These are phyloP conservation scores for Sistotremastrum suecicum DNA, from an alignment of 768 basidiomycete species.

Conservation along the genomic window DNA sequence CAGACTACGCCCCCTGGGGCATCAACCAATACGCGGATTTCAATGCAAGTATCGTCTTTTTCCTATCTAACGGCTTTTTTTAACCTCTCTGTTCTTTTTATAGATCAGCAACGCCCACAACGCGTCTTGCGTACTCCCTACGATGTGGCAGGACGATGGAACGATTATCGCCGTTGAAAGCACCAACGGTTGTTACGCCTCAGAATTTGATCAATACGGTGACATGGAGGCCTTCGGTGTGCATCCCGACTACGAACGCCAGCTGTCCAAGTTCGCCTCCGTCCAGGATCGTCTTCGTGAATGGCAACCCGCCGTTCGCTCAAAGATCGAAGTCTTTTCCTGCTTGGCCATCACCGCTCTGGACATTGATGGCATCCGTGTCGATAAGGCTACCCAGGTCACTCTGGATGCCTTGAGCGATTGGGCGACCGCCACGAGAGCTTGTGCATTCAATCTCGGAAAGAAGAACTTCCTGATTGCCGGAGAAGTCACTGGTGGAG, in stretches of 20 bases:
- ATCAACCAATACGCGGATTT: constrained; percentile 81
- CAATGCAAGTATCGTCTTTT: constrained; percentile 25
- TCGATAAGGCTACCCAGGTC: constrained; percentile 90
- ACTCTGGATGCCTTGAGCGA: constrained; percentile 65
- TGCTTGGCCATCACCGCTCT: constrained; percentile 82
- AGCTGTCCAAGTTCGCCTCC: constrained; percentile 88
- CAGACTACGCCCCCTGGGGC: constrained; percentile 71
- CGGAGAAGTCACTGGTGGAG: constrained; percentile 90
- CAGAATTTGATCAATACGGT: constrained; percentile 91
- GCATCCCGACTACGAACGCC: constrained; percentile 87
- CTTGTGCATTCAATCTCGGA: constrained; percentile 54
- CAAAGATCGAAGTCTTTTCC: constrained; percentile 61
- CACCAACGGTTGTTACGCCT: constrained; percentile 56
- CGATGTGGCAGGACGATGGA: constrained; percentile 72
- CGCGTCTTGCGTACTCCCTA: constrained; percentile 56
- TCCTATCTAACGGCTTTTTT: constrained; percentile 1
- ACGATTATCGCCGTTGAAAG: constrained; percentile 39
- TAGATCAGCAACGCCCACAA: constrained; percentile 63
- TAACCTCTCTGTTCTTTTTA: not conserved
- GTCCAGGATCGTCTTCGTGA: constrained; percentile 93
- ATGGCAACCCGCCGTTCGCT: constrained; percentile 73
- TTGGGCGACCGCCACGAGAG: constrained; percentile 63
- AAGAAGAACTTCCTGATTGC: constrained; percentile 86
- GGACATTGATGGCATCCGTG: constrained; percentile 87
- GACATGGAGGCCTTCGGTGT: constrained; percentile 98